Percentiles rank a stretch among this genome's conserved stretches.
Evolutionary conservation across 805 yeast genomes (phyloP).

Genomic region (Metschnikowia amazonensis): DNA sequence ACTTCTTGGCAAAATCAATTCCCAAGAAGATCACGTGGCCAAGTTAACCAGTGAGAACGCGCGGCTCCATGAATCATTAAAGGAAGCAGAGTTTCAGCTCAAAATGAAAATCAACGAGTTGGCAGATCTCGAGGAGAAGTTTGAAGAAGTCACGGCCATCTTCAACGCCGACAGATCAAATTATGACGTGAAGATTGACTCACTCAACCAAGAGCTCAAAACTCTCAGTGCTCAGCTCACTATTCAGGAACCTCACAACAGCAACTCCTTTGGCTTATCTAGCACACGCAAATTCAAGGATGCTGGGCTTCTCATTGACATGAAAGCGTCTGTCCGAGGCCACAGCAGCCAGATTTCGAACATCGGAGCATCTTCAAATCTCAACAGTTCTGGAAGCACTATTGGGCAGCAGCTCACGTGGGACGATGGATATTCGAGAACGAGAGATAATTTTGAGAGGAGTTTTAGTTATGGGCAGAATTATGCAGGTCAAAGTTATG

Average conservation of each 20-base stretch:
- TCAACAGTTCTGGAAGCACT: neutral
- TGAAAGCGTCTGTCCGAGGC: neutral
- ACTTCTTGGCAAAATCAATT: conserved; percentile 13
- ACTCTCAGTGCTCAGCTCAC: conserved; percentile 1
- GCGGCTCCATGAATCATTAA: conserved; percentile 21
- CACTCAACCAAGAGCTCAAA: conserved; percentile 18
- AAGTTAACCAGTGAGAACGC: conserved; percentile 17
- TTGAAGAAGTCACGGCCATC: conserved; percentile 30
- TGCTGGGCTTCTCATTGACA: conserved; percentile 16
- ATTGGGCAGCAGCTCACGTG: neutral
- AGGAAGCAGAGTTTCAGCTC: conserved; percentile 18
- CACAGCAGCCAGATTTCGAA: neutral
- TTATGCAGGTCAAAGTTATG: too few relatives aligned
- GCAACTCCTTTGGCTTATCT: conserved; percentile 6
- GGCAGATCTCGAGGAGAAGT: conserved; percentile 26
- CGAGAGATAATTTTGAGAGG: conserved; percentile 3
- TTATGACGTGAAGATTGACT: conserved; percentile 25
- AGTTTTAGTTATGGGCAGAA: too few relatives aligned
- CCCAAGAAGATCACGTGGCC: conserved; percentile 21
- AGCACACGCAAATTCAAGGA: conserved; percentile 9
- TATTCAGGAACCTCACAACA: neutral
- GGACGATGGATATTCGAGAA: neutral
- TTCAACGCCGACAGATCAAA: conserved; percentile 29
- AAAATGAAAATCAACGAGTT: conserved; percentile 23
- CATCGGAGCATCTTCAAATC: neutral